These are phyloP conservation scores for sunflower (Helianthus annuus) DNA, from an alignment of 129 eudicot genomes.

Conservation along the genomic window HanXRQr2.0-SUNRISE NC_035447.2:35600949-35601448, in stretches of 20 bases:
- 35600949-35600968: no score
- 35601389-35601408: slow-evolving; percentile 73
- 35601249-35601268: slow-evolving; percentile 26
- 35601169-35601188: slow-evolving; percentile 26
- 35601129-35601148: no score
- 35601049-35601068: no score
- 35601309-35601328: slow-evolving; percentile 1
- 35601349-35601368: slow-evolving; percentile 53
- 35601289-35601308: slow-evolving; percentile 23
- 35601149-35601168: no score
- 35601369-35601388: slow-evolving; percentile 67
- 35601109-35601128: no score
- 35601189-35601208: slow-evolving; percentile 33
- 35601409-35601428: slow-evolving; percentile 68
- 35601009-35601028: no score
- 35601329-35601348: slow-evolving; percentile 18
- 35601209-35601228: slow-evolving; percentile 22
- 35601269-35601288: background rate
- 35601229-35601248: slow-evolving; percentile 18
- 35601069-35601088: no score
- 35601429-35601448: slow-evolving; percentile 29
- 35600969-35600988: no score
- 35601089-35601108: no score
- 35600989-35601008: no score
- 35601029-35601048: no score